Base-by-base conservation (phyloP, 352 stramenopile genomes). In the Pythium rishiriense region DNA sequence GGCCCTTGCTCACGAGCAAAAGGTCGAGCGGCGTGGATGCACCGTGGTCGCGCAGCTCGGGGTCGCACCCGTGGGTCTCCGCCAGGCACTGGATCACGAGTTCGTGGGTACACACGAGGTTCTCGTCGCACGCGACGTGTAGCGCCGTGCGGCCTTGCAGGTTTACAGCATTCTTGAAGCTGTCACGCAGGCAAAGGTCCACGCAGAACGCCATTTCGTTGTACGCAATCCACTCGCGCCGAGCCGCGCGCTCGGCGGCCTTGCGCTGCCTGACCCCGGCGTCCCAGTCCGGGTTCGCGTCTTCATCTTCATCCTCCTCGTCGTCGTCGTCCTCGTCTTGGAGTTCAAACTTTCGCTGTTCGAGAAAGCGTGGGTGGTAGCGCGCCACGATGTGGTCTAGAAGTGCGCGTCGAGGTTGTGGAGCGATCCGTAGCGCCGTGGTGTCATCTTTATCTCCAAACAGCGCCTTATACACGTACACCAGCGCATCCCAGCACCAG, bases 41-140 rank as follows among this genome's bases (percentile, higher is more conserved):
- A 22, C 71, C 77, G 52, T 93, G 66, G 57, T 93, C 84, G 2
- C 68, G 43, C 4, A 88, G 53, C 31, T 82, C 68, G 0, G 82
- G 78, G 55, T 81, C 83, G 51, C 76, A 87, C 0, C 80, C 84
- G 49, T 89, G 70, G 5, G 64, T 74, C 33, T 89, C 80, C 14
- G 63, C 64, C 45, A 91, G 60, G 22, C 68, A 71, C 3, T 85
- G 75, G 49, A 93, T 86, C 37, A 79, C 65, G 1, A 82, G 64
- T 64, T 93, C 84, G 39, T 93, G 84, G 3, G 80, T 93, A 41
- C 85, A 93, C 60, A 91, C 83, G 37, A 93, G 66, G 62, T 91
- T 93, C 57, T 90, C 81, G n/a, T 93, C 81, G 42, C 85, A 91
- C 5, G 85, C 81, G 3, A 93, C 64, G 61, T 93, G 85, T 7